Evolutionary conservation across 306 rosid species (phyloP).

Genomic region (Malus sylvestris): DNA sequence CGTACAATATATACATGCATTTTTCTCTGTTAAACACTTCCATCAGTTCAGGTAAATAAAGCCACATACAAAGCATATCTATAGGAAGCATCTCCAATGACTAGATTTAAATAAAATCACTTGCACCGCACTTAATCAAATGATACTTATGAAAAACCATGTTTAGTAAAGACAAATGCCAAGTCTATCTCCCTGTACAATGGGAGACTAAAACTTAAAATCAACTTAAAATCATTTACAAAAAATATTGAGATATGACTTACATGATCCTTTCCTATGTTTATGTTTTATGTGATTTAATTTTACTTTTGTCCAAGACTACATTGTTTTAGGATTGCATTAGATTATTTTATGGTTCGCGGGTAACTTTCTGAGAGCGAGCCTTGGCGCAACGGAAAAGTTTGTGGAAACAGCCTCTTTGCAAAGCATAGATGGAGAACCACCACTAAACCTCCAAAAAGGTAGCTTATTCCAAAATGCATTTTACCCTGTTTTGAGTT

Average conservation of each 20-base stretch:
- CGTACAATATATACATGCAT: background rate
- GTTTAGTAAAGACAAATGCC: background rate
- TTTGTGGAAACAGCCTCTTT: too few species aligned
- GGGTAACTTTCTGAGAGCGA: background rate
- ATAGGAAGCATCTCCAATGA: background rate
- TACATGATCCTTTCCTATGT: background rate
- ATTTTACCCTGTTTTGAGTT: background rate
- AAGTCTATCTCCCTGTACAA: background rate
- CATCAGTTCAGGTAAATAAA: background rate
- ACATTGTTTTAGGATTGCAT: background rate
- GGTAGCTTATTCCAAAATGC: background rate
- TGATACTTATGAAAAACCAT: background rate
- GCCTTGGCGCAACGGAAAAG: too few species aligned
- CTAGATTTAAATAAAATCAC: background rate
- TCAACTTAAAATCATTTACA: background rate
- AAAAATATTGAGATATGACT: background rate
- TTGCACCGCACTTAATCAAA: background rate
- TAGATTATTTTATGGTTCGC: background rate
- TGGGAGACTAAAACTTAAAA: background rate
- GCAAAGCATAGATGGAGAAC: too few species aligned
- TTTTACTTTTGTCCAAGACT: background rate
- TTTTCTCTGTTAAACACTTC: background rate
- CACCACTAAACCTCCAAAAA: too few species aligned
- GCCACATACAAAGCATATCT: background rate
- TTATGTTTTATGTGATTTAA: background rate